Evolutionary conservation across 768 basidiomycete species (phyloP).

Genomic region (Kwoniella mangroviensis): DNA sequence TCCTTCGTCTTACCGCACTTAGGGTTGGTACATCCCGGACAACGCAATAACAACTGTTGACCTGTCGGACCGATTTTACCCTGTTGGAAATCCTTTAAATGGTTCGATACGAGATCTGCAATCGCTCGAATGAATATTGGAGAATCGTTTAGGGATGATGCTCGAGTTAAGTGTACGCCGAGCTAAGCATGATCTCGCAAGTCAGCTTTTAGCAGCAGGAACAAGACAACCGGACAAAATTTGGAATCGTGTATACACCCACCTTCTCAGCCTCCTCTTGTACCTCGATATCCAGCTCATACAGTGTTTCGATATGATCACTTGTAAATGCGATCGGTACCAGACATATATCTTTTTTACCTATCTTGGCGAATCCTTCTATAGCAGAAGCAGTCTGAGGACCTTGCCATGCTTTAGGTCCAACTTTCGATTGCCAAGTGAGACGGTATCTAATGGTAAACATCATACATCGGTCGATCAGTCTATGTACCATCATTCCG

Average conservation of each 20-base stretch:
- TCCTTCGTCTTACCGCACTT: conserved; percentile 85
- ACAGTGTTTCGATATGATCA: conserved; percentile 98
- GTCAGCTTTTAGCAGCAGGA: too few relatives aligned
- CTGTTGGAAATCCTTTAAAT: conserved; percentile 69
- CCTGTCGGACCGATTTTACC: conserved; percentile 70
- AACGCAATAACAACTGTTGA: conserved; percentile 80
- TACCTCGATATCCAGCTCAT: conserved; percentile 94
- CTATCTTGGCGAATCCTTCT: conserved; percentile 64
- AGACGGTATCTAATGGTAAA: conserved; percentile 72
- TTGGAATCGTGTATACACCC: conserved; percentile 42
- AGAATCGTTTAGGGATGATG: conserved; percentile 90
- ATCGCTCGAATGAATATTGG: conserved; percentile 94
- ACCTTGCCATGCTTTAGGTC: conserved; percentile 97
- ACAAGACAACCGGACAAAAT: not conserved
- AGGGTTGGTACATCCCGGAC: conserved; percentile 89
- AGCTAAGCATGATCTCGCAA: conserved; percentile 62
- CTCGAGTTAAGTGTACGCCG: conserved; percentile 85
- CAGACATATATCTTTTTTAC: conserved; percentile 65
- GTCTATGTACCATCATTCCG: not conserved
- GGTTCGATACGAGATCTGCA: conserved; percentile 83
- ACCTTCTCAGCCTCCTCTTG: conserved; percentile 88
- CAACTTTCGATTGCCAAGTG: conserved; percentile 98
- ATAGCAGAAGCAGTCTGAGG: conserved; percentile 91
- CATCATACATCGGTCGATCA: not conserved
- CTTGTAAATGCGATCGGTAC: conserved; percentile 98